phyloP scores from a whole-genome alignment of 2,329 filamentous ascomycete genomes.

The Bipolaris bicolor region DNA sequence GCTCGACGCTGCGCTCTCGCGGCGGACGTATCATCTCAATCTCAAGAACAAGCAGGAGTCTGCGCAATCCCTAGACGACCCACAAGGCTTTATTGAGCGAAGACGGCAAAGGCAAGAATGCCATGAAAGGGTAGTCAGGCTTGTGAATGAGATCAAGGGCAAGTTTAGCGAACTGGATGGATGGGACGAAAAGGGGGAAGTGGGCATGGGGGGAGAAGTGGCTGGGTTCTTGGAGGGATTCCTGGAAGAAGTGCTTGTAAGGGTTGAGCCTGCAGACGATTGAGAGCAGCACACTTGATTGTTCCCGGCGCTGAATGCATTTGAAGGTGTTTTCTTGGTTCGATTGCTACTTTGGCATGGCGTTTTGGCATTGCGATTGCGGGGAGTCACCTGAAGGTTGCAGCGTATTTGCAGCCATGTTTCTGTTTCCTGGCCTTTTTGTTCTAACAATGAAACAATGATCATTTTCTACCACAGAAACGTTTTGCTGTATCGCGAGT shows the following conservation, averaged over 20 bases:
- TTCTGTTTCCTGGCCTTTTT: not conserved
- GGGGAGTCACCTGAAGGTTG: not conserved
- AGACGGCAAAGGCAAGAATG: conserved; percentile 59
- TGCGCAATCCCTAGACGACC: conserved; percentile 58
- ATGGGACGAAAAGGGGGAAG: conserved; percentile 82
- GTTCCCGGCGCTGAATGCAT: conserved; percentile 1
- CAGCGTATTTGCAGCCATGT: not conserved
- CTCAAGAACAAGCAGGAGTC: conserved; percentile 51
- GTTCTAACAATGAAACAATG: not conserved
- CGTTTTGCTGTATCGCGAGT: not conserved
- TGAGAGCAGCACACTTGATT: conserved; percentile 11
- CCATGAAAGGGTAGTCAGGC: conserved; percentile 80
- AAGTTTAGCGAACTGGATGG: conserved; percentile 90
- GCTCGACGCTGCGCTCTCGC: conserved; percentile 85
- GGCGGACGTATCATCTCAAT: conserved; percentile 68
- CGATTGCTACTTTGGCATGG: conserved; percentile 5
- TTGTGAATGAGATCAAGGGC: conserved; percentile 82
- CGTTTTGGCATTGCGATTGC: conserved; percentile 2
- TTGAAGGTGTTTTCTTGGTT: conserved; percentile 2
- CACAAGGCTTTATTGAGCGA: conserved; percentile 56
- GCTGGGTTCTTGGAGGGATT: conserved; percentile 89
- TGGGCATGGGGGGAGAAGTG: conserved; percentile 92
- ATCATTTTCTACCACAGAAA: not conserved
- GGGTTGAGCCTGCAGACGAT: conserved; percentile 87
- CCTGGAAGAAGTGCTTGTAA: conserved; percentile 88